Conservation (phyloP, 2,329 filamentous ascomycete genomes). For the Ampelomyces quisqualis region DNA sequence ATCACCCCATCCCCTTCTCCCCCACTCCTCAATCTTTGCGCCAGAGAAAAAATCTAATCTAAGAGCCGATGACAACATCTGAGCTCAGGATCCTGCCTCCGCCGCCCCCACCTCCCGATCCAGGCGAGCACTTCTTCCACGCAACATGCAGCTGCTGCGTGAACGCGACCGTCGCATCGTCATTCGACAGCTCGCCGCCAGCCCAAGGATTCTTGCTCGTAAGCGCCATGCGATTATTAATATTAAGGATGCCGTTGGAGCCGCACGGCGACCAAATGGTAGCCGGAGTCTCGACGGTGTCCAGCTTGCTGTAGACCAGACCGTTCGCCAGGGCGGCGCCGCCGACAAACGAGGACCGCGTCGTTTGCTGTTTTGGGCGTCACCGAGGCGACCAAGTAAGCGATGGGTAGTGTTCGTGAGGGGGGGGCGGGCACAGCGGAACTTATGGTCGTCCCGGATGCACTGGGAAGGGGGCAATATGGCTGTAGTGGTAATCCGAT, state of each 20-base stretch:
- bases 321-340: slow-evolving; percentile 45
- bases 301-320: slow-evolving; percentile 50
- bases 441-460: slow-evolving; percentile 31
- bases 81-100: slow-evolving; percentile 21
- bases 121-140: slow-evolving; percentile 34
- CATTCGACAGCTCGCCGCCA: slow-evolving; percentile 35
- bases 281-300: slow-evolving; percentile 41
- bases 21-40: slow-evolving; percentile 7
- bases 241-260: slow-evolving; percentile 35
- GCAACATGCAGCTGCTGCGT: slow-evolving; percentile 40
- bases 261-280: slow-evolving; percentile 40
- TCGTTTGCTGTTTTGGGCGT: slow-evolving; percentile 14
- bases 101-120: slow-evolving; percentile 10
- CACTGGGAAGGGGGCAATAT: no score
- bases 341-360: slow-evolving; percentile 26
- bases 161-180: slow-evolving; percentile 40
- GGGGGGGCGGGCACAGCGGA: not conserved
- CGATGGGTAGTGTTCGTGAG: not conserved
- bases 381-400: not conserved
- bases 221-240: slow-evolving; percentile 38
- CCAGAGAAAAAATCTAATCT: no score
- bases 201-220: slow-evolving; percentile 22
- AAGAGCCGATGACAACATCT: slow-evolving; percentile 16
- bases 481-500: slow-evolving; percentile 19
- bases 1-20: not conserved